Percentiles rank a stretch among this genome's conserved stretches.
These are phyloP conservation scores for Plantago rigida DNA, from an alignment of 305 asterid genomes.

Conservation along the genomic window DNA sequence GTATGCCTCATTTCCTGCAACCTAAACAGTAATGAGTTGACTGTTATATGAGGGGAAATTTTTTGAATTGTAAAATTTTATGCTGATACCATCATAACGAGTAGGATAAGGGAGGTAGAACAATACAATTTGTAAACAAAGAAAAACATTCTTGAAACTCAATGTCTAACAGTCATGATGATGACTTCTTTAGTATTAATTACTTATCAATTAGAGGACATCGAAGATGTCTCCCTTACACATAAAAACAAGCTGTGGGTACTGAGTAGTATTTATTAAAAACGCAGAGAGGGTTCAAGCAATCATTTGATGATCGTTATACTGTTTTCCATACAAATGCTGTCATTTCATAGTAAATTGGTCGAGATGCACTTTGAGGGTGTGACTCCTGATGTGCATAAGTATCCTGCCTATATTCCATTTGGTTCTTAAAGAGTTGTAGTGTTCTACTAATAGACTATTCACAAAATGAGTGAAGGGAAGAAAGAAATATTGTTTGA, in stretches of 20 bases:
- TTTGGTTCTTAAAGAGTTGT: neutral
- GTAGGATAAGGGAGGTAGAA: constrained; percentile 3
- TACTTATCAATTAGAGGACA: neutral
- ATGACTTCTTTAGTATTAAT: constrained; percentile 7
- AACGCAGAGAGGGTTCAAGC: neutral
- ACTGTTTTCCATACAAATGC: constrained; percentile 1
- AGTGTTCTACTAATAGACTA: neutral
- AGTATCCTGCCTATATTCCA: too few relatives aligned
- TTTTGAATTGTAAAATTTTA: constrained; percentile 20
- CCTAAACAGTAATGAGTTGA: constrained; percentile 40
- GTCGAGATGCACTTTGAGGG: constrained; percentile 6
- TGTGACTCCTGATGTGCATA: neutral
- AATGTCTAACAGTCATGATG: neutral
- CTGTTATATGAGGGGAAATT: constrained; percentile 19
- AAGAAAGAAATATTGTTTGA: neutral
- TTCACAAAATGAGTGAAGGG: too few relatives aligned
- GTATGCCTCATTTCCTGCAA: constrained; percentile 92
- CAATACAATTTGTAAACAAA: neutral
- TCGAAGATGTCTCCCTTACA: neutral
- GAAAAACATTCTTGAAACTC: constrained; percentile 1
- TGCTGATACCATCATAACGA: constrained; percentile 8
- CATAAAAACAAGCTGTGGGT: neutral
- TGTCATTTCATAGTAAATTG: constrained; percentile 13
- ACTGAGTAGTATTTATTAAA: neutral
- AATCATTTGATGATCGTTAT: neutral